Base-by-base conservation (phyloP, 768 basidiomycete genomes). In the Auriscalpium orientale region DNA sequence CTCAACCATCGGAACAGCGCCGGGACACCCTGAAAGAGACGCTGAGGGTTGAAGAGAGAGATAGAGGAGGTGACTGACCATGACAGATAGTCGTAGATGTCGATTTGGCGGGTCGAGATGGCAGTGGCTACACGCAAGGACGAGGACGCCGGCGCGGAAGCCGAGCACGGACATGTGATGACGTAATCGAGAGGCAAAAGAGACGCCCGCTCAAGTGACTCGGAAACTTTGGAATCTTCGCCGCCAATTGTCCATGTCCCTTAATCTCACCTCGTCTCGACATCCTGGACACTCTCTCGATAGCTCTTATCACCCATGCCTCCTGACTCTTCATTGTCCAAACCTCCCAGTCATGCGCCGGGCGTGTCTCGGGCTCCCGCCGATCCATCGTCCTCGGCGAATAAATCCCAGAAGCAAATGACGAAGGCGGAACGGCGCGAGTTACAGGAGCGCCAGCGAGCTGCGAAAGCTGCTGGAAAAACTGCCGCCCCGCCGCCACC, bases 1-100 rank as follows among this genome's bases (percentile, higher is more conserved):
- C 93, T 97, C 57, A 98, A 79, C 95, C 95, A 99, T 68, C 95
- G 85, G 75, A 98, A 98, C 60, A 98, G 81, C 48, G 95, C 95
- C 58, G 95, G 95, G 59, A 98, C 95, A 84, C 95, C 95, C 95
- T 95, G 62, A 2, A 28, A 7, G 7, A 28, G 5, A 28, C 7
- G 28, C 7, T 28, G 7, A 5, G 28, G 1, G 2, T 28, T 28
- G 28, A 28, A 5, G 28, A 28, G 28, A 4, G 28, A 28, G 2
- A 28, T 28, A 28, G 28, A 28, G 28, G 7, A 28, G 28, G 28
- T 5, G 4, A 28, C 28, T 28, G 28, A 28, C 28, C 28, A 28
- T 28, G 28, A 28, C 28, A 28, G 4, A 28, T 28, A 28, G 28
- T 28, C 28, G 28, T 28, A 28, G 28, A 28, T 28, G 28, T 28